Evolutionary conservation across 495 filamentous ascomycete genomes (phyloP).

Genomic region (Usnea hakonensis): DNA sequence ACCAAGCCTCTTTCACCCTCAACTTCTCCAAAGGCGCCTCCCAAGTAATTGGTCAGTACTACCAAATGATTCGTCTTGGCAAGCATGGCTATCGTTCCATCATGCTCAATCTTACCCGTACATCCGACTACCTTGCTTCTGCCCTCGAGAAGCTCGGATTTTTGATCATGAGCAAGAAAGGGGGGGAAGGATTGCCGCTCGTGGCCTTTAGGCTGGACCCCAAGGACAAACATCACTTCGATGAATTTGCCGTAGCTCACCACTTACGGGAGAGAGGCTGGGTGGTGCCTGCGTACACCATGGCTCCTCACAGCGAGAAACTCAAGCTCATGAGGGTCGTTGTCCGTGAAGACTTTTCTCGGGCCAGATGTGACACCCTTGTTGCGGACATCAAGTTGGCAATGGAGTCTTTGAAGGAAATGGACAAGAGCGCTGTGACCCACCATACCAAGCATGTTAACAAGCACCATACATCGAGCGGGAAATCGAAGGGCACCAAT

Average conservation of each 20-base stretch:
- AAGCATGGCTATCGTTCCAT: conserved; percentile 80
- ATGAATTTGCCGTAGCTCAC: conserved; percentile 78
- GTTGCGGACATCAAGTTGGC: conserved; percentile 66
- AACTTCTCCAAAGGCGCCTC: conserved; percentile 92
- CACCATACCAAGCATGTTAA: conserved; percentile 52
- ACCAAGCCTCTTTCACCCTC: conserved; percentile 94
- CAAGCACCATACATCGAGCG: conserved; percentile 46
- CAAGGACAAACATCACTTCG: conserved; percentile 54
- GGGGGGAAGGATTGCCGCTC: conserved; percentile 69
- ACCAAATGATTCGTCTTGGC: conserved; percentile 86
- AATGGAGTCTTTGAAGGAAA: conserved; percentile 55
- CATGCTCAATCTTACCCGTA: conserved; percentile 80
- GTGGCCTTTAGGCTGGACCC: conserved; percentile 73
- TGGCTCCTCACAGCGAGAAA: conserved; percentile 73
- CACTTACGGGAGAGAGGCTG: conserved; percentile 75
- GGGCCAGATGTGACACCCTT: conserved; percentile 63
- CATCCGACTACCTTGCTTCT: conserved; percentile 68
- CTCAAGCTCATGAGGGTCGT: conserved; percentile 85
- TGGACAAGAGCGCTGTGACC: conserved; percentile 62
- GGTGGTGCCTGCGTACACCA: conserved; percentile 90
- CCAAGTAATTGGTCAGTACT: conserved; percentile 93
- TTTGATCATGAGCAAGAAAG: conserved; percentile 71
- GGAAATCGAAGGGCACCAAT: conserved; percentile 53
- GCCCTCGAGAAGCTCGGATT: conserved; percentile 66
- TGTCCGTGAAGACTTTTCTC: conserved; percentile 79